Evolutionary conservation across 73 alveolate species (phyloP).

Genomic region (Paramecium octaurelia): DNA sequence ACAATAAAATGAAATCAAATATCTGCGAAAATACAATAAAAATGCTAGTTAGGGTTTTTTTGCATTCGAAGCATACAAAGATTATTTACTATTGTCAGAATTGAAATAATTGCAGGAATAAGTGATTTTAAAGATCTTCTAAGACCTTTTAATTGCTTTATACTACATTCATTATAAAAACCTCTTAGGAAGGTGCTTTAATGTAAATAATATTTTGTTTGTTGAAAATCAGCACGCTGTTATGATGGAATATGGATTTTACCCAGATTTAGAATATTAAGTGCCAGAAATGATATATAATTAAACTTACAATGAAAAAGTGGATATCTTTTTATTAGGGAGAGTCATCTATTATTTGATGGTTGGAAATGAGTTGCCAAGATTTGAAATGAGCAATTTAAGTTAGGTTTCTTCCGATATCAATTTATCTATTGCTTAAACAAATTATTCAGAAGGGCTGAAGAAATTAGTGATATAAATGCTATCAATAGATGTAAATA

Average conservation of each 20-base stretch:
- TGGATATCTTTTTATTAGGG: neutral
- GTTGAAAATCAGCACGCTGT: neutral
- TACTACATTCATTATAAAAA: neutral
- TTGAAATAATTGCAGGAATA: neutral
- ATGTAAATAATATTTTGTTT: neutral
- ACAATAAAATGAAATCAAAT: neutral
- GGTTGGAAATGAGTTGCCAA: neutral
- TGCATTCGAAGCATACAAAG: neutral
- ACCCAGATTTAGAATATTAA: neutral
- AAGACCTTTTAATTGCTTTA: neutral
- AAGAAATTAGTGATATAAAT: neutral
- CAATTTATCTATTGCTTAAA: neutral
- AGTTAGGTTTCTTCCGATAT: neutral
- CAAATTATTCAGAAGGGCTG: neutral
- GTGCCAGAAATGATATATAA: neutral
- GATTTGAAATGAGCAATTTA: neutral
- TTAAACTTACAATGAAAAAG: neutral
- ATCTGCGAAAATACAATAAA: neutral
- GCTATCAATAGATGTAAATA: neutral
- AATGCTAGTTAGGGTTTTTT: neutral
- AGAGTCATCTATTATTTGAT: neutral
- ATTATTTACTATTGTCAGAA: neutral
- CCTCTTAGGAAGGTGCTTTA: neutral
- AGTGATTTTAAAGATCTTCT: neutral
- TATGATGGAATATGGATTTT: neutral